Base-by-base conservation (phyloP, 1,139 yeast species). In the Eremothecium cymbalariae region DNA sequence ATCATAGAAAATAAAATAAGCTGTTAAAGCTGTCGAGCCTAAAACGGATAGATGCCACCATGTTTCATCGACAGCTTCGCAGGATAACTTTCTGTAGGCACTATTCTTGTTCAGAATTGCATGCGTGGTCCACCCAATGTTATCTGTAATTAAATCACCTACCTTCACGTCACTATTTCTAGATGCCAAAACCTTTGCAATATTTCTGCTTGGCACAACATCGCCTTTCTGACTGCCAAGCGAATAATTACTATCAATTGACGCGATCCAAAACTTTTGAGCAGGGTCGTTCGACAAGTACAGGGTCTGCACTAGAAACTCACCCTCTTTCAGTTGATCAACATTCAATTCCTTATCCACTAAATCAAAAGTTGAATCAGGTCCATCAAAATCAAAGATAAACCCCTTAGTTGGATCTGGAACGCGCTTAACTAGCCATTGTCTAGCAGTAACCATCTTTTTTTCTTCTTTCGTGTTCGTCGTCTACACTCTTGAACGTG, bases 241-340 rank as follows among this genome's bases (percentile, higher is more conserved):
- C 7, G 64, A 57, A 49, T 77, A 77, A 38, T 65, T 60, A 44
- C 67, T 61, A 32, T 58, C 64, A 4, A 63, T 59, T 12, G 66
- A 55, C 11, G 64, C 54, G 37, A 76, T 74, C 79, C 81, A 76
- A 33, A 68, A 66, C 54, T 77, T 70, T 51, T 75, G 82, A 8
- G 79, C 72, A 11, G 84, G 83, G 50, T 77, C 84, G 47, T 77
- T 74, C 25, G 82, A 74, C n/a, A 76, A 50, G 39, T 65, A 67
- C 31, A 70, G 44, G 5, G 64, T 55, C 52, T 72, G 68, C 18
- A 74, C 61, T 22, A 73, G 58, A 6, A 74, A 41, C 42, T 74
- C 68, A 26, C 65, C 70, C 1, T 63, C 65, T 38, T 62, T 47
- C 34, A 72, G 49, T 9, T 53, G 51, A n/a, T 47, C 47, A 3